Evolutionary conservation across 805 yeast genomes (phyloP).

Genomic region (Kazachstania kunashirensis): DNA sequence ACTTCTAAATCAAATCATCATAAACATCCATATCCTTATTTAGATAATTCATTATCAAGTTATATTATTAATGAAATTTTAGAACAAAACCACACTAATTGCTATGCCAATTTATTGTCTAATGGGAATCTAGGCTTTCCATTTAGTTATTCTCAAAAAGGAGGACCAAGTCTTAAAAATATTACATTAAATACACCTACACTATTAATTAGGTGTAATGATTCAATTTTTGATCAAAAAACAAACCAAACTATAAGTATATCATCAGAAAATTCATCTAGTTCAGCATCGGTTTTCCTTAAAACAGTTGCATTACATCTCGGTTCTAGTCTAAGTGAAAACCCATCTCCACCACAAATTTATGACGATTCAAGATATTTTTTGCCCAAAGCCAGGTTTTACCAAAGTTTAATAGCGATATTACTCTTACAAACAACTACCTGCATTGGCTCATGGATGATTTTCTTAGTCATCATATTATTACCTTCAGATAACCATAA

Average conservation of each 20-base stretch:
- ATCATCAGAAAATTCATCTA: neutral
- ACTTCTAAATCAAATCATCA: too few species aligned
- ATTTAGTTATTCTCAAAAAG: neutral
- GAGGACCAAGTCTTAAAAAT: constrained; percentile 3
- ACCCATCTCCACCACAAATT: neutral
- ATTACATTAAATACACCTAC: constrained; percentile 15
- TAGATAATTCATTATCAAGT: constrained; percentile 5
- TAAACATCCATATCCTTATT: neutral
- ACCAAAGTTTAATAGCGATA: constrained; percentile 34
- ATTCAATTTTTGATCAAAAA: neutral
- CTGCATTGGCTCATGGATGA: constrained; percentile 62
- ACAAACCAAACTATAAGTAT: neutral
- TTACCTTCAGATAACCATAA: constrained; percentile 36
- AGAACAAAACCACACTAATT: constrained; percentile 7
- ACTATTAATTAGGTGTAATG: constrained; percentile 12
- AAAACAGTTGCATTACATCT: neutral
- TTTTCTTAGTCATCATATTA: constrained; percentile 45
- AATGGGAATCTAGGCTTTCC: constrained; percentile 10
- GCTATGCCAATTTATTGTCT: constrained; percentile 11
- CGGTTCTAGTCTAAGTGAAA: neutral
- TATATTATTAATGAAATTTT: constrained; percentile 7
- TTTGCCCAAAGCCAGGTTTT: constrained; percentile 29
- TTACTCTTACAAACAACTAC: constrained; percentile 46
- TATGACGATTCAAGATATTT: neutral
- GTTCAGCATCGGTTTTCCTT: neutral